These are phyloP conservation scores for Zostera marina DNA, from an alignment of 116 monocot species.

Conservation along the genomic window DNA sequence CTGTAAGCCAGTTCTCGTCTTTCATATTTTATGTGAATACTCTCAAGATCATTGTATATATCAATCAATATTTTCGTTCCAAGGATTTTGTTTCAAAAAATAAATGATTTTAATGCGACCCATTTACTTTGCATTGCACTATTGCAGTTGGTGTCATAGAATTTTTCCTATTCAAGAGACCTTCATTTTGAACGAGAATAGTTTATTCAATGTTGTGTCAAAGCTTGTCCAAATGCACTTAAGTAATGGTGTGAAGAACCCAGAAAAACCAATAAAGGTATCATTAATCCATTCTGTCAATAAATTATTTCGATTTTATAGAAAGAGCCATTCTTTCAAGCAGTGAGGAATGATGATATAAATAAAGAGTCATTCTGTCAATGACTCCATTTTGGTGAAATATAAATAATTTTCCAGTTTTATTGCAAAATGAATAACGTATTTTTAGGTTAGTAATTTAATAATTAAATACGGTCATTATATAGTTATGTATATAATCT, in stretches of 20 bases:
- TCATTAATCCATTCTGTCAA: background rate
- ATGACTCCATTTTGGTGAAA: too few species aligned
- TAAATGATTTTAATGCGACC: background rate
- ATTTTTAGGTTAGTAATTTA: too few species aligned
- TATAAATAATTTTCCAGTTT: too few species aligned
- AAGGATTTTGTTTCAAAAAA: background rate
- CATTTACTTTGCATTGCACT: conserved; percentile 13
- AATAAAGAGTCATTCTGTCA: too few species aligned
- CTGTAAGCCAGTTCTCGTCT: too few species aligned
- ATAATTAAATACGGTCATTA: too few species aligned
- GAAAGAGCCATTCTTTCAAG: too few species aligned
- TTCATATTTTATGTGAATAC: background rate
- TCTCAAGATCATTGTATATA: background rate
- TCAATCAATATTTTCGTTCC: background rate
- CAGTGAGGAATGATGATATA: too few species aligned
- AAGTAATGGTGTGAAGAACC: conserved; percentile 13
- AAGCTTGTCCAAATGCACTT: conserved; percentile 44
- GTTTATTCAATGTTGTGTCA: conserved; percentile 38
- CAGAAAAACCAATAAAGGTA: conserved; percentile 43
- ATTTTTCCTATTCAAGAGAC: conserved; percentile 95
- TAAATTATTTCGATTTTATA: too few species aligned
- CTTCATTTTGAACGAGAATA: conserved; percentile 50
- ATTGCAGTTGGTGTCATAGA: conserved; percentile 81
- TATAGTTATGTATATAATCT: too few species aligned
- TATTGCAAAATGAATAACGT: too few species aligned